Percentiles rank a stretch among this genome's conserved stretches.
Conservation (phyloP, 1,139 yeast species). For the Casaregolazyma lundiana region DNA sequence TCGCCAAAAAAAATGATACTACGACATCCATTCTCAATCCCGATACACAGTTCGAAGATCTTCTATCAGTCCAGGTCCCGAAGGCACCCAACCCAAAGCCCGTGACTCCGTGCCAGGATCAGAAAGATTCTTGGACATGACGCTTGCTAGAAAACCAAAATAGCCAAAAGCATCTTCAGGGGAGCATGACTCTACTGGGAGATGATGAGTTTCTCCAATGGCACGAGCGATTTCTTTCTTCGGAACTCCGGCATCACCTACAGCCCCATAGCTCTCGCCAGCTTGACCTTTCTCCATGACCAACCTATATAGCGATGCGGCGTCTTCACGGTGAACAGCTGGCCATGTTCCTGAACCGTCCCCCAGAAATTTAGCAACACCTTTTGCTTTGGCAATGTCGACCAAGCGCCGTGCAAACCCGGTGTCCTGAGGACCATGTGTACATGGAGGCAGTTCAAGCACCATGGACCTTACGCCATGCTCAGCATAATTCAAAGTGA, state of each 20-base stretch:
- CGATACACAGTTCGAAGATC: too few relatives aligned
- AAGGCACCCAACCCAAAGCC: too few relatives aligned
- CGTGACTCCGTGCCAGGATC: too few relatives aligned
- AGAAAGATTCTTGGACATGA: too few relatives aligned
- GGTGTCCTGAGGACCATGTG: conserved; percentile 19
- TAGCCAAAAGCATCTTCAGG: too few relatives aligned
- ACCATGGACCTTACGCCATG: conserved; percentile 5
- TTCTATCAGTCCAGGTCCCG: too few relatives aligned
- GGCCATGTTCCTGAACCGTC: conserved; percentile 33
- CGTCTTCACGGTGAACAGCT: conserved; percentile 32
- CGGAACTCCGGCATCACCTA: conserved; percentile 24
- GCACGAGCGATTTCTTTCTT: not conserved
- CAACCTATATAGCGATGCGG: conserved; percentile 27
- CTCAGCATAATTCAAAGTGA: not conserved
- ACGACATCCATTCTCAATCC: too few relatives aligned
- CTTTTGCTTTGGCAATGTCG: conserved; percentile 17
- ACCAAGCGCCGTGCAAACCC: conserved; percentile 22
- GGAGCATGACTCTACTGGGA: too few relatives aligned
- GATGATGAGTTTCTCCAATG: too few relatives aligned
- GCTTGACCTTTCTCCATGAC: conserved; percentile 30
- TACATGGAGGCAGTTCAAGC: conserved; percentile 8
- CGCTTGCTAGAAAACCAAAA: too few relatives aligned
- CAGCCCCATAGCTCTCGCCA: conserved; percentile 21
- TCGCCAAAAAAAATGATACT: too few relatives aligned
- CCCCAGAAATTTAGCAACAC: conserved; percentile 25